These are phyloP conservation scores for Blumeria graminis DNA, from an alignment of 2,329 filamentous ascomycete species.

Conservation along the genomic window DNA sequence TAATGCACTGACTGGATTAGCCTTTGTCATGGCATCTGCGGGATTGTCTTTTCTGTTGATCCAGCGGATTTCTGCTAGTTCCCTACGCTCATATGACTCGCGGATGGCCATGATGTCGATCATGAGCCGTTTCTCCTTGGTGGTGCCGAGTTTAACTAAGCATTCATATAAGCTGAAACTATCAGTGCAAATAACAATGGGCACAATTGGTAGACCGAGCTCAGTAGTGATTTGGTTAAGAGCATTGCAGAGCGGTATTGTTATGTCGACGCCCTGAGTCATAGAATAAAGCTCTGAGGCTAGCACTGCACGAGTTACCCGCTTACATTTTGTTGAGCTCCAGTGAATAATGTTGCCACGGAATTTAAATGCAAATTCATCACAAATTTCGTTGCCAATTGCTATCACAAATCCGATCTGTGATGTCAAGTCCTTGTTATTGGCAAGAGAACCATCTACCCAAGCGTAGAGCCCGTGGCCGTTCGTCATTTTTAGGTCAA, in stretches of 20 bases:
- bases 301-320: background rate
- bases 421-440: background rate
- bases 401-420: background rate
- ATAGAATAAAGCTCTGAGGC: background rate
- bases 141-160: background rate
- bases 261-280: background rate
- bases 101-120: background rate
- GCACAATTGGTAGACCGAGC: background rate
- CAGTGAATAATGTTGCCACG: background rate
- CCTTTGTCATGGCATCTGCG: background rate
- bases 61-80: background rate
- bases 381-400: background rate
- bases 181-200: background rate
- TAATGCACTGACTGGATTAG: background rate
- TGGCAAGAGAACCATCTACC: background rate
- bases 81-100: background rate
- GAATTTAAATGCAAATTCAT: background rate
- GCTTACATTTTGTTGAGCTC: background rate
- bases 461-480: background rate
- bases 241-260: background rate
- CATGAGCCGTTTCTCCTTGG: background rate
- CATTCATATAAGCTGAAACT: background rate
- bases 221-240: slow-evolving; percentile 1
- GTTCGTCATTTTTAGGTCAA: background rate
- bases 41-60: background rate